Percentiles rank a stretch among this genome's conserved stretches.
phyloP scores from a whole-genome alignment of 495 filamentous ascomycete species.

The Penicillium parvum region DNA sequence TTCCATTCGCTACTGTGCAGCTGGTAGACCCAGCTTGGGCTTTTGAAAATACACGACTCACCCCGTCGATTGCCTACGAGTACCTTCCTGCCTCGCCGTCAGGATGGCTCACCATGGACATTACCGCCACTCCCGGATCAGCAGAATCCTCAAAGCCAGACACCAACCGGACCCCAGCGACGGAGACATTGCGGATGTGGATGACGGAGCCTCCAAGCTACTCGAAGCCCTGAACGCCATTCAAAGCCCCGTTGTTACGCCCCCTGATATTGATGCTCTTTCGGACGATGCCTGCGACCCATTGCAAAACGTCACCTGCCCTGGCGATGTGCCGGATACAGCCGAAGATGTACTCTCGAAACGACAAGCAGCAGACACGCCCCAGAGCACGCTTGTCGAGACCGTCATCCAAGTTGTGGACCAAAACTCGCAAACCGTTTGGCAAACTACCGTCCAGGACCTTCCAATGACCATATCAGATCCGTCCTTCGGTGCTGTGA shows the following conservation, averaged over 20 bases:
- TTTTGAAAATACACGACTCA: conserved; percentile 16
- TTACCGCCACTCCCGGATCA: conserved; percentile 19
- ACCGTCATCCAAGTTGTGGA: conserved; percentile 23
- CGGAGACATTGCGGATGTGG: neutral
- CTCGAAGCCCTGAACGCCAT: neutral
- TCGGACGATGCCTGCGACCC: conserved; percentile 10
- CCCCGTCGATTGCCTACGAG: neutral
- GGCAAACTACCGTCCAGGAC: conserved; percentile 9
- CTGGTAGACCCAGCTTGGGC: conserved; percentile 20
- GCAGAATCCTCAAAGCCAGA: conserved; percentile 14
- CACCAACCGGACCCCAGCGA: conserved; percentile 11
- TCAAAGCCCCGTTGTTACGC: neutral
- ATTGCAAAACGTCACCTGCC: conserved; percentile 7
- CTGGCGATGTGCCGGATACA: conserved; percentile 1
- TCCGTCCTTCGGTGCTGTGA: conserved; percentile 10
- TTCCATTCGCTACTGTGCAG: conserved; percentile 6
- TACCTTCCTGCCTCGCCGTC: neutral
- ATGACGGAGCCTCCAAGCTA: conserved; percentile 1
- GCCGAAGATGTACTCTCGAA: conserved; percentile 6
- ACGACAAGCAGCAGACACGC: conserved; percentile 14
- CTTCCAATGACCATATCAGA: conserved; percentile 19
- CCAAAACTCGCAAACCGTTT: conserved; percentile 15
- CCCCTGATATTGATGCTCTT: conserved; percentile 3
- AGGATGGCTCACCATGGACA: conserved; percentile 23
- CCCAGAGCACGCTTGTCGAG: conserved; percentile 4